Evolutionary conservation across 768 basidiomycete species (phyloP), one percentile per base, ranked within the genome.

Genomic region (Hypholoma fasciculare): DNA sequence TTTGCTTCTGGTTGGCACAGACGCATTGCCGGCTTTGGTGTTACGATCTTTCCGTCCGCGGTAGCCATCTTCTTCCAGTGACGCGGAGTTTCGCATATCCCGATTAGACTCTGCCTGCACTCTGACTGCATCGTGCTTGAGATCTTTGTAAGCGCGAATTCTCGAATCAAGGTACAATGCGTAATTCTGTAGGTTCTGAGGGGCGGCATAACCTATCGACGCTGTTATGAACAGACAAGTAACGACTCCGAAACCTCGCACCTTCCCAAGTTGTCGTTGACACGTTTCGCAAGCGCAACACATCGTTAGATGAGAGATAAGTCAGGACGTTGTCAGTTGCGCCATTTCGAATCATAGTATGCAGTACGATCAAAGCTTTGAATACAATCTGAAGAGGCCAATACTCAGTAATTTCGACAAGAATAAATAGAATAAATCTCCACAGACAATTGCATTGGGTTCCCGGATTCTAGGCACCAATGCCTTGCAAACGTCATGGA

Each of bases 311-410:
- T 5, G 92, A 88, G 39, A 98, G 82, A 72, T 94, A 89, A 12
- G 84, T 78, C 17, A 98, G 82, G 12, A 98, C 84, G 69, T 95
- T 93, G 77, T 98, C 95, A 6, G 96, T 97, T 2, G 92, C 83
- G n/a, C 97, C 97, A 60, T 92, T 94, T 26, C 97, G 87, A 70
- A 98, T 92, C 92, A 99, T 94, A 34, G 88, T 93, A 71, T 99
- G 97, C 7, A 98, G 78, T 3, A 96, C 93, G 65, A 99, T 89
- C 63, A 98, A 78, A 0, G 95, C 94, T 70, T 99, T 99, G 85
- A 98, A 98, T n/a, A 93, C 95, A 63, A 98, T 83, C 95, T 97
- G 65, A 40, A 34, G 49, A 44, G 40, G 54, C 47, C 44, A 63
- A 27, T 11, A 34, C 16, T 43, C 26, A 54, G 54, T 39, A 30